Conservation (phyloP, 2,329 filamentous ascomycete species). For the Pseudonectria buxi region DNA sequence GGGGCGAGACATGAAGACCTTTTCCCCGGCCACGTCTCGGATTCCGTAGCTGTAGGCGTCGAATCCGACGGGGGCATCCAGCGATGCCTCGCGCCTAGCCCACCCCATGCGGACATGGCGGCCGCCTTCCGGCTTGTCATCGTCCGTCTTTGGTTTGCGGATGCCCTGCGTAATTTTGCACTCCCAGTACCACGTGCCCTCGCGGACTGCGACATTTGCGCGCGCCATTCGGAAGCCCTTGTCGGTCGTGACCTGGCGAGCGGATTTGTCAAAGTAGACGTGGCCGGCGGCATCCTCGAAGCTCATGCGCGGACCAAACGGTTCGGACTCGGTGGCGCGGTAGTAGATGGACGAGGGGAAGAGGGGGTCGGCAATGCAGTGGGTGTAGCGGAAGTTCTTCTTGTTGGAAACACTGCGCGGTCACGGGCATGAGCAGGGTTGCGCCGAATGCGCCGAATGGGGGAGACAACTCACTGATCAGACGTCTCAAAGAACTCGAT, state of each 20-base stretch:
- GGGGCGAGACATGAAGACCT: slow-evolving; percentile 89
- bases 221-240: slow-evolving; percentile 90
- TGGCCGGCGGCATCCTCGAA: slow-evolving; percentile 86
- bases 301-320: slow-evolving; percentile 77
- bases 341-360: slow-evolving; percentile 87
- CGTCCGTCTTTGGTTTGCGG: slow-evolving; percentile 31
- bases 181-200: slow-evolving; percentile 92
- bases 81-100: slow-evolving; percentile 69
- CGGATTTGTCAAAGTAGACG: slow-evolving; percentile 73
- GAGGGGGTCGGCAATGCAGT: slow-evolving; percentile 81
- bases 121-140: slow-evolving; percentile 40
- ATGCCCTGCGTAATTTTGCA: slow-evolving; percentile 81
- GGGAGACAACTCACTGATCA: slow-evolving; percentile 48
- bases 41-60: slow-evolving; percentile 93
- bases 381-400: slow-evolving; percentile 77
- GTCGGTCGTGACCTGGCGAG: slow-evolving; percentile 74
- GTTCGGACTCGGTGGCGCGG: slow-evolving; percentile 77
- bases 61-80: slow-evolving; percentile 79
- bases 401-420: slow-evolving; percentile 51
- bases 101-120: slow-evolving; percentile 80
- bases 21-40: slow-evolving; percentile 82
- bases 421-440: slow-evolving; percentile 1
- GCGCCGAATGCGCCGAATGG: background rate
- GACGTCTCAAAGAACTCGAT: slow-evolving; percentile 57
- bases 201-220: slow-evolving; percentile 81